These are phyloP conservation scores for Phaeosphaeria sp. DNA, from an alignment of 2,329 filamentous ascomycete species.

Conservation along the genomic window DNA sequence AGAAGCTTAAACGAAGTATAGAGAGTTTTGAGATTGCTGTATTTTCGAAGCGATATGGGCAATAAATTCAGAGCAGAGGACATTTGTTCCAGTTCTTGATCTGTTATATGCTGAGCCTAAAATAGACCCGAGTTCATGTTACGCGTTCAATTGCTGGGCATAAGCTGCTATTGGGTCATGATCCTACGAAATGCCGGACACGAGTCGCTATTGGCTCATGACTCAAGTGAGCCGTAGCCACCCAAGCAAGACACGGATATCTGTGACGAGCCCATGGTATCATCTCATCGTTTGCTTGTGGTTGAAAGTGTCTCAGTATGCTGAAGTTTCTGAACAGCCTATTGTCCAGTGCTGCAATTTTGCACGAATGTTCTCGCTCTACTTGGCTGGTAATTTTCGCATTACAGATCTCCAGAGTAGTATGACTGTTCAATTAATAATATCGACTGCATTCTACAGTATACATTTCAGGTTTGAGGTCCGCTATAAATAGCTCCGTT, in stretches of 20 bases:
- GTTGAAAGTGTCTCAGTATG: background rate
- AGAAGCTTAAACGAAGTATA: background rate
- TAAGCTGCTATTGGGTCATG: background rate
- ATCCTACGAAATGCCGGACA: no score
- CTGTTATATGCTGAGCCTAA: background rate
- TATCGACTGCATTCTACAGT: background rate
- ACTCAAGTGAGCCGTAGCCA: background rate
- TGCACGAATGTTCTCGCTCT: background rate
- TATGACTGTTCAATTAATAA: background rate
- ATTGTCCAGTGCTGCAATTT: background rate
- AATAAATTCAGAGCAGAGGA: background rate
- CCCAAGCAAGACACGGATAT: background rate
- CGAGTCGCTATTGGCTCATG: background rate
- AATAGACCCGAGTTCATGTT: background rate
- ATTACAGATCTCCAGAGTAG: background rate
- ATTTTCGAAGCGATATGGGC: background rate
- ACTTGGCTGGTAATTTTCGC: background rate
- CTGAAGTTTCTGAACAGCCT: background rate
- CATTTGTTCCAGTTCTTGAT: background rate
- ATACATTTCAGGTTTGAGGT: background rate
- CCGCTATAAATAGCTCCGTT: background rate
- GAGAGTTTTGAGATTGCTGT: background rate
- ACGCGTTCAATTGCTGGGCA: background rate
- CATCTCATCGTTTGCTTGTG: background rate
- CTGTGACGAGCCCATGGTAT: background rate